Percentiles rank a stretch among this genome's conserved stretches.
phyloP scores from a whole-genome alignment of 441 rosid species.

The Manihot esculenta region DNA sequence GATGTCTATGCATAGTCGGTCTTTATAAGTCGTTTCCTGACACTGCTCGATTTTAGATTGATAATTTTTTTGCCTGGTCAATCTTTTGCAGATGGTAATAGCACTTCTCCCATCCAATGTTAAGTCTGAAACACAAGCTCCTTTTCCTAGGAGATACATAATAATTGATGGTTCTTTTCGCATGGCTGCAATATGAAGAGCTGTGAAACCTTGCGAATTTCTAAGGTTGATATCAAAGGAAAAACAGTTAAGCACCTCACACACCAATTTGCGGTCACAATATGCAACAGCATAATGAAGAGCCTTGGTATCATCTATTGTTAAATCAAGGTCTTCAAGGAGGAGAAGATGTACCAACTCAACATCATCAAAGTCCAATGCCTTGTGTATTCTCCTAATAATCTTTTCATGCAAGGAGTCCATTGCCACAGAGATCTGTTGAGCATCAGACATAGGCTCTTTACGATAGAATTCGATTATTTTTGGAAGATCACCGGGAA shows the following conservation, averaged over 20 bases:
- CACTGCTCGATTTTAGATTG: slow-evolving; percentile 57
- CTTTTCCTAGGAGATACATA: slow-evolving; percentile 58
- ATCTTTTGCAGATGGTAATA: slow-evolving; percentile 67
- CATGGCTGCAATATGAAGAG: slow-evolving; percentile 88
- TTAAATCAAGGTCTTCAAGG: slow-evolving; percentile 64
- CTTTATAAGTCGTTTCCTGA: slow-evolving; percentile 68
- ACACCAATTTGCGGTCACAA: slow-evolving; percentile 82
- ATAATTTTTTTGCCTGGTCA: slow-evolving; percentile 85
- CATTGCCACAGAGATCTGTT: slow-evolving; percentile 18
- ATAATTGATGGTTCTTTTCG: slow-evolving; percentile 64
- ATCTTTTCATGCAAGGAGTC: too few species aligned
- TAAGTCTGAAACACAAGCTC: slow-evolving; percentile 64
- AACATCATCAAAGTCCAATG: slow-evolving; percentile 85
- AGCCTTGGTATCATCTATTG: slow-evolving; percentile 71
- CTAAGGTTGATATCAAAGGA: slow-evolving; percentile 70
- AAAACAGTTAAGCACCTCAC: slow-evolving; percentile 61
- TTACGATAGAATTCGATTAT: slow-evolving; percentile 44
- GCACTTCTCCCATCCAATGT: slow-evolving; percentile 81
- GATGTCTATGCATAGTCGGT: slow-evolving; percentile 71
- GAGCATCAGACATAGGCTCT: slow-evolving; percentile 35
- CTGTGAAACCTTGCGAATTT: slow-evolving; percentile 74
- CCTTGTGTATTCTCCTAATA: slow-evolving; percentile 66
- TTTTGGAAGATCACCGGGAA: slow-evolving; percentile 62
- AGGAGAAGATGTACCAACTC: slow-evolving; percentile 82
- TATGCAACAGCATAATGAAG: slow-evolving; percentile 84